Conservation (phyloP, 2,329 filamentous ascomycete species). For the Fusarium nanum region DNA sequence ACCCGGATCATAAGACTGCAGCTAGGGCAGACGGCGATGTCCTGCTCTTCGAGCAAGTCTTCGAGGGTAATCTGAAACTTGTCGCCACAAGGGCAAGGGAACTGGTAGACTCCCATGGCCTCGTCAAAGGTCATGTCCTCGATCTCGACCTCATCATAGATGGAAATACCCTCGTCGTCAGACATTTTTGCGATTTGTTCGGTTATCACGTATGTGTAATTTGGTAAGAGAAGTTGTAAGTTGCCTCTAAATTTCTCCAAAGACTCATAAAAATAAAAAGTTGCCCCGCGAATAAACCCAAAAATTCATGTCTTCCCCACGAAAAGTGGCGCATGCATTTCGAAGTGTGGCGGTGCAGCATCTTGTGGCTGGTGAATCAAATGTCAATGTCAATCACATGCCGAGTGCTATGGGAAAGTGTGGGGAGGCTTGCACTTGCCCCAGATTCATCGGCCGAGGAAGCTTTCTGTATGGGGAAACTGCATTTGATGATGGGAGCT, state of each 20-base stretch:
- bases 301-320: constrained; percentile 30
- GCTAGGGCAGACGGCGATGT: constrained; percentile 96
- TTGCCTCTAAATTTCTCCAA: constrained; percentile 1
- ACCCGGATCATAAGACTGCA: constrained; percentile 97
- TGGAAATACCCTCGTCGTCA: constrained; percentile 71
- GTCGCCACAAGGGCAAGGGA: constrained; percentile 97
- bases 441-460: constrained; percentile 47
- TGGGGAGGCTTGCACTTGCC: constrained; percentile 44
- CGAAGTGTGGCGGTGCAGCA: constrained; percentile 10
- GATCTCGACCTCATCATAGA: constrained; percentile 98
- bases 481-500: constrained; percentile 22
- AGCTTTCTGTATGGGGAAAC: constrained; percentile 38
- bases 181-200: constrained; percentile 60
- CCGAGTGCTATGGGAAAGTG: constrained; percentile 37
- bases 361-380: constrained; percentile 28
- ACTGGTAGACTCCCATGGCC: constrained; percentile 87
- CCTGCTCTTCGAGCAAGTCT: constrained; percentile 87
- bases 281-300: constrained; percentile 45
- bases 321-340: constrained; percentile 29
- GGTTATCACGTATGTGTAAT: background rate
- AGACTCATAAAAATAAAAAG: constrained; percentile 30
- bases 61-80: constrained; percentile 89
- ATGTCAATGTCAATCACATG: constrained; percentile 48
- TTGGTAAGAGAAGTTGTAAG: constrained; percentile 1
- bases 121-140: constrained; percentile 96